Evolutionary conservation across 2,329 filamentous ascomycete genomes (phyloP).

Genomic region (Colletotrichum chrysophilum): DNA sequence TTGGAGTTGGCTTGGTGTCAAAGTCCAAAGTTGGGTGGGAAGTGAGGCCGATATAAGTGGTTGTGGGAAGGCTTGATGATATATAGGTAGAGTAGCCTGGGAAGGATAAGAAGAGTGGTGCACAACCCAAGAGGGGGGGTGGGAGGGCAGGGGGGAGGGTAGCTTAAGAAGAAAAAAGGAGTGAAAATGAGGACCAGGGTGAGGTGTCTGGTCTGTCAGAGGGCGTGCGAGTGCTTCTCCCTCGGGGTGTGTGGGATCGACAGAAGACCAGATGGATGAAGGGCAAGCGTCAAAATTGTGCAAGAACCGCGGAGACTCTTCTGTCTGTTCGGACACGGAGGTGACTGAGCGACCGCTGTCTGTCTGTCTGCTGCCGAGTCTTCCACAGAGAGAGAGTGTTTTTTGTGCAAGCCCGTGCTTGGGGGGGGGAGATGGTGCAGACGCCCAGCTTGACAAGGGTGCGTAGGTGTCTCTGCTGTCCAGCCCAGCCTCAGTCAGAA

Average conservation of each 20-base stretch:
- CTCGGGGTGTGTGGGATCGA: not conserved
- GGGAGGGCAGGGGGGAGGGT: not conserved
- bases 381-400: not conserved
- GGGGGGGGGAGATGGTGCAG: not conserved
- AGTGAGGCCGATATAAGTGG: not conserved
- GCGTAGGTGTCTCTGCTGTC: not conserved
- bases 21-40: not conserved
- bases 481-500: slow-evolving; percentile 5
- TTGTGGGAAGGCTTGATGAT: slow-evolving; percentile 19
- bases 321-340: not conserved
- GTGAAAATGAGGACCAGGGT: not conserved
- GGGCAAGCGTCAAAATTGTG: slow-evolving; percentile 4
- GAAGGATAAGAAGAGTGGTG: not conserved
- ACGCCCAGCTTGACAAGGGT: not conserved
- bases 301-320: not conserved
- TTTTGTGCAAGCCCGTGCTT: not conserved
- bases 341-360: not conserved
- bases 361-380: not conserved
- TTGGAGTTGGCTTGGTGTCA: not conserved
- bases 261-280: not conserved
- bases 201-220: not conserved
- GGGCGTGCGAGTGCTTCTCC: not conserved
- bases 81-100: slow-evolving; percentile 13
- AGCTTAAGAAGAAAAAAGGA: slow-evolving; percentile 7
- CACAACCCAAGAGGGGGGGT: not conserved